Conservation (phyloP, 306 rosid species). For the Malus sylvestris region DNA sequence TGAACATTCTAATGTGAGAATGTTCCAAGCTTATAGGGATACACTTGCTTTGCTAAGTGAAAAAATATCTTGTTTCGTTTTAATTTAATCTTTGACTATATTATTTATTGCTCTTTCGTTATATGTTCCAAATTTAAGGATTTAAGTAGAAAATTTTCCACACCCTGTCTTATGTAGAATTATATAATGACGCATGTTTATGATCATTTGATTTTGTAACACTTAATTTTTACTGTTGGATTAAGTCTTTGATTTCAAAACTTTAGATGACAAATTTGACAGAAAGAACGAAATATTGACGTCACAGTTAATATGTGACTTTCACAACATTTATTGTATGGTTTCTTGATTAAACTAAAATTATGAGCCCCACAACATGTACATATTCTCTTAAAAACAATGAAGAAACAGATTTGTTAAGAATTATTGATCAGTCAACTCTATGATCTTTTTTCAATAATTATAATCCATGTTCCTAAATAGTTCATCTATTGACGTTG, state of each 20-base stretch:
- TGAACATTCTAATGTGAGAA: slow-evolving; percentile 18
- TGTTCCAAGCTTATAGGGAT: slow-evolving; percentile 1
- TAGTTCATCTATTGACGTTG: neutral
- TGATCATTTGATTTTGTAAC: neutral
- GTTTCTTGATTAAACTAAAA: neutral
- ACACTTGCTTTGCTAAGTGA: neutral
- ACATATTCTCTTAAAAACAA: neutral
- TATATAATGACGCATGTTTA: neutral
- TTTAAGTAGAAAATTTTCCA: too few species aligned
- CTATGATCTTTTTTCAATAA: neutral
- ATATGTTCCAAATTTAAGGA: neutral
- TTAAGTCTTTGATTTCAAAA: neutral
- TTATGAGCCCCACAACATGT: neutral
- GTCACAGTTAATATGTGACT: neutral
- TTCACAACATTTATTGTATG: neutral
- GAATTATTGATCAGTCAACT: neutral
- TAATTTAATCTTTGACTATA: too few species aligned
- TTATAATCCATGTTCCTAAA: neutral
- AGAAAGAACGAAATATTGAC: neutral
- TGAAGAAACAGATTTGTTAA: neutral
- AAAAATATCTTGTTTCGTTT: neutral
- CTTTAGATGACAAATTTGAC: neutral
- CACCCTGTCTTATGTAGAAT: neutral
- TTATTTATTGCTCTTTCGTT: too few species aligned
- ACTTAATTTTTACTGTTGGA: neutral